Evolutionary conservation across 768 basidiomycete genomes (phyloP).

Genomic region (Lyophyllum semitale): DNA sequence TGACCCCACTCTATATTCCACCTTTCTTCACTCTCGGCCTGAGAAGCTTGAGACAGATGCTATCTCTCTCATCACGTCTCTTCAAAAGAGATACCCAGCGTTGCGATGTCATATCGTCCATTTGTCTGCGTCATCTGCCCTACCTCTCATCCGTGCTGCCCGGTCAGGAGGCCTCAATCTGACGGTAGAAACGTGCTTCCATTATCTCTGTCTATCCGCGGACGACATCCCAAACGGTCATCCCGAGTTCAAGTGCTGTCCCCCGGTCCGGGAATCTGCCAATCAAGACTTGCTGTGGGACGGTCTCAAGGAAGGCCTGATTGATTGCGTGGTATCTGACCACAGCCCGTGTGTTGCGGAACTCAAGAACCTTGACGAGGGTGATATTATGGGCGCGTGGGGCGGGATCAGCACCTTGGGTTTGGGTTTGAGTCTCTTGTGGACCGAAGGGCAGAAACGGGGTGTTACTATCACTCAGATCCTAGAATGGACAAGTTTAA

Average conservation of each 20-base stretch:
- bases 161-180: conserved; percentile 64
- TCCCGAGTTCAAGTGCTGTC: conserved; percentile 95
- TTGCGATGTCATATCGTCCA: conserved; percentile 94
- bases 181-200: conserved; percentile 97
- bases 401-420: conserved; percentile 93
- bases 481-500: conserved; percentile 72
- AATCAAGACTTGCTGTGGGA: conserved; percentile 83
- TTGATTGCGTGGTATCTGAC: conserved; percentile 95
- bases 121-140: conserved; percentile 82
- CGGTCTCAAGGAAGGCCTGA: conserved; percentile 77
- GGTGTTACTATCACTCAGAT: conserved; percentile 62
- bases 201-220: conserved; percentile 84
- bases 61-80: conserved; percentile 70
- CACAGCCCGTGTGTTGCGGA: conserved; percentile 89
- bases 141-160: conserved; percentile 76
- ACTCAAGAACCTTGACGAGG: conserved; percentile 76
- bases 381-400: conserved; percentile 90
- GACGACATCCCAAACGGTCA: conserved; percentile 71
- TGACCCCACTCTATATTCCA: conserved; percentile 64
- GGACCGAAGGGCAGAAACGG: conserved; percentile 76
- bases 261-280: conserved; percentile 75
- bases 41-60: conserved; percentile 78
- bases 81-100: conserved; percentile 62
- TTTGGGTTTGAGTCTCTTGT: conserved; percentile 83
- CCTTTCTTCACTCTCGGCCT: conserved; percentile 87